phyloP scores from a whole-genome alignment of 257 asterid genomes.

The Oldenlandia corymbosa region DNA sequence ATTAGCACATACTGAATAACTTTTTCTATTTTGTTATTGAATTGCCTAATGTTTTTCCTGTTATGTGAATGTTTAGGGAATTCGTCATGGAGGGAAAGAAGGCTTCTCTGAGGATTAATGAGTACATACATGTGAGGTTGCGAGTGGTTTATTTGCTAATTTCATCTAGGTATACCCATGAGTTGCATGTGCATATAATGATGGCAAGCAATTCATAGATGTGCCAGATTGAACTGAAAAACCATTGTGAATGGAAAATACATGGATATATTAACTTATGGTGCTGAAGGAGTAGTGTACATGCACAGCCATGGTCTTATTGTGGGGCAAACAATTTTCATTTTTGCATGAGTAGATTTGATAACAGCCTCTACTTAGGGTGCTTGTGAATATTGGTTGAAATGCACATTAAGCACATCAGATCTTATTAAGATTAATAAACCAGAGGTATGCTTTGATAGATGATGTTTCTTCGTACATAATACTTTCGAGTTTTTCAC shows the following conservation, averaged over 20 bases:
- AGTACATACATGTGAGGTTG: constrained; percentile 90
- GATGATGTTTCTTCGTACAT: neutral
- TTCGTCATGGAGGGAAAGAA: constrained; percentile 75
- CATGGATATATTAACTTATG: neutral
- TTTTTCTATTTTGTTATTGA: neutral
- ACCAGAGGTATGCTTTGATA: neutral
- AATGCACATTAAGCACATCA: neutral
- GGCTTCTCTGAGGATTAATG: constrained; percentile 77
- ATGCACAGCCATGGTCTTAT: neutral
- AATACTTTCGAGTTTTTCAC: neutral
- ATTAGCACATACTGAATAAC: neutral
- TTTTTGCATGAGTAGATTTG: constrained; percentile 1
- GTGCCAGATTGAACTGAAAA: too few species aligned
- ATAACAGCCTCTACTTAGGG: neutral
- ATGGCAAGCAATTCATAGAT: neutral
- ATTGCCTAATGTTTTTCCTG: neutral
- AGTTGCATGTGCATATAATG: neutral
- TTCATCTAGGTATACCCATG: too few species aligned
- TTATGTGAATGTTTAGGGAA: constrained; percentile 40
- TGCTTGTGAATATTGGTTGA: neutral
- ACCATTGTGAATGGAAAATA: neutral
- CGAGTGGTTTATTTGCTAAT: constrained; percentile 27
- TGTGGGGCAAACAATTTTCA: neutral
- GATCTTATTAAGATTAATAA: neutral
- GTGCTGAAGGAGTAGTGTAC: neutral